Evolutionary conservation across 2,329 filamentous ascomycete genomes (phyloP), one percentile per base, ranked within the genome.

Genomic region (Penicillium capsulatum): DNA sequence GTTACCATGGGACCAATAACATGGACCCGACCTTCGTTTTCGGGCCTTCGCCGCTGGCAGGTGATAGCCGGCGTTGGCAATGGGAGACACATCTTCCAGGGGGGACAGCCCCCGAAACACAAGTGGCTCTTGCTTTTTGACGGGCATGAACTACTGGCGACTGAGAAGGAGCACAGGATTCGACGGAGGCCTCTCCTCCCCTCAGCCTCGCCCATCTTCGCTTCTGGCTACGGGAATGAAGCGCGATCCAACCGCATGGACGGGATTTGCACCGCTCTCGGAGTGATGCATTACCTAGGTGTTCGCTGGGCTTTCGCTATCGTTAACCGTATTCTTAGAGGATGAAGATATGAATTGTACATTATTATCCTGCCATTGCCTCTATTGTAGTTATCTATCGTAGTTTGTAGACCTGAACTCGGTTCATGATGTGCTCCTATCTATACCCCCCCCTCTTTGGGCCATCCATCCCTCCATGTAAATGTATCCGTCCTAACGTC

Each of bases 181-280:
- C 34, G 51, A 53, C 48, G 45, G 50, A 53, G 40, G 27, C 39
- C 42, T n/a, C 20, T 32, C 17, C 26, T 17, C 7, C 15, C 27
- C 32, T 38, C 30, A 14, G 15, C 17, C 31, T 40, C 31, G 30
- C 39, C 38, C 29, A 32, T 42, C 40, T 44, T 45, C 35, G 42
- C 42, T 48, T 49, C 32, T 45, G 31, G 34, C 33, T 46, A 28
- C 22, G 15, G 42, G 40, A 42, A 46, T 49, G 44, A 50, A 47
- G 43, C 44, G 27, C 39, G 47, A 43, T 38, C 39, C 37, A 38
- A 42, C 39, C 19, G 19, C 19, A 22, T 29, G 20, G 40, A 38
- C 26, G 37, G 38, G 36, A 30, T 39, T 31, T 9, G 26, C 40
- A 39, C 31, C 27, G 7, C 17, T 34, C 31, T 9, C 29, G 37